Percentiles rank a stretch among this genome's conserved stretches.
These are phyloP conservation scores for Discostella stelligeroides DNA, from an alignment of 108 stramenopile species.

Conservation along the genomic window DNA sequence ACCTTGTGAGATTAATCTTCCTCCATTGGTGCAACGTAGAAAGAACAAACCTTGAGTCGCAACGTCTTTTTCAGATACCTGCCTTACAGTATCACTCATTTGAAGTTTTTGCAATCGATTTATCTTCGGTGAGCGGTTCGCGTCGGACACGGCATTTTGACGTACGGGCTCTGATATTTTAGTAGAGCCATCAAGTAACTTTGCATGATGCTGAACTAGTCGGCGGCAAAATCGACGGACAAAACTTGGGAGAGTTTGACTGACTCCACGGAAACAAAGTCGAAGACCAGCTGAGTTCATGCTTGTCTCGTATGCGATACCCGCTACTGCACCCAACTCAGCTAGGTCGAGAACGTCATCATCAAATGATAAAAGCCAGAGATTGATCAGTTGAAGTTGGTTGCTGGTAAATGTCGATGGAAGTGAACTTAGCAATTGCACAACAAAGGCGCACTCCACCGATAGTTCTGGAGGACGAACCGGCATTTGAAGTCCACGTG, in stretches of 20 bases:
- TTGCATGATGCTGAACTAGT: slow-evolving; percentile 64
- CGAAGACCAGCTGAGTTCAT: slow-evolving; percentile 76
- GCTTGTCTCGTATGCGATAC: slow-evolving; percentile 76
- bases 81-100: slow-evolving; percentile 29
- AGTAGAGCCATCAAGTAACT: slow-evolving; percentile 51
- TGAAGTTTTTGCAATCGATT: slow-evolving; percentile 41
- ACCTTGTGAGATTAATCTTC: slow-evolving; percentile 66
- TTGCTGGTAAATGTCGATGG: slow-evolving; percentile 57
- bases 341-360: slow-evolving; percentile 66
- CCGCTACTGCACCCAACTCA: slow-evolving; percentile 74
- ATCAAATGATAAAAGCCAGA: slow-evolving; percentile 76
- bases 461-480: slow-evolving; percentile 64
- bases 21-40: slow-evolving; percentile 43
- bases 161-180: slow-evolving; percentile 45
- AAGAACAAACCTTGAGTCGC: slow-evolving; percentile 46
- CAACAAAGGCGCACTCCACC: slow-evolving; percentile 63
- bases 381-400: slow-evolving; percentile 63
- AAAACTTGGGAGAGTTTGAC: slow-evolving; percentile 73
- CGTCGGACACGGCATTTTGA: slow-evolving; percentile 37
- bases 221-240: slow-evolving; percentile 68
- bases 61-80: slow-evolving; percentile 50
- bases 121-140: too few relatives aligned
- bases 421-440: slow-evolving; percentile 71
- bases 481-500: slow-evolving; percentile 46
- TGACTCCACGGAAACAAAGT: slow-evolving; percentile 67